Percentiles rank a stretch among this genome's conserved stretches.
Evolutionary conservation across 768 basidiomycete species (phyloP).

Genomic region (Chalciporus chontae): DNA sequence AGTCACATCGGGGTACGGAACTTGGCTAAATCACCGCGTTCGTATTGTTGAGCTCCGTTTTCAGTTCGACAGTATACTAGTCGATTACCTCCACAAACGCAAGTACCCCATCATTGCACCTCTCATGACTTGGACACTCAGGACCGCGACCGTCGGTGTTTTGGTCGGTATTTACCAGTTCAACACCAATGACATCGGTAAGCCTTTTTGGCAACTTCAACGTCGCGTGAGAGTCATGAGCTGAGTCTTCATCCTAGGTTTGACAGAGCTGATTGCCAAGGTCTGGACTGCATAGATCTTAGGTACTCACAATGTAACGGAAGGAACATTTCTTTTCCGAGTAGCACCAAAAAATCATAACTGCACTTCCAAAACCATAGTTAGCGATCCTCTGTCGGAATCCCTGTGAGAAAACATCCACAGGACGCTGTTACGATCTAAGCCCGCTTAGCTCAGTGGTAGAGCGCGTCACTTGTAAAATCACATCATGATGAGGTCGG

Average conservation of each 20-base stretch:
- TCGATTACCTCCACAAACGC: conserved; percentile 90
- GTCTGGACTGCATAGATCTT: conserved; percentile 70
- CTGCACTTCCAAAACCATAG: too few relatives aligned
- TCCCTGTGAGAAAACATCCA: neutral
- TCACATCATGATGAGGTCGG: conserved; percentile 37
- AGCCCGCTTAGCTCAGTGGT: conserved; percentile 43
- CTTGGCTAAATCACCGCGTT: neutral
- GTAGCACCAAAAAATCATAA: conserved; percentile 1
- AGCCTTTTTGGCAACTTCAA: conserved; percentile 29
- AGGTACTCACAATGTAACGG: neutral
- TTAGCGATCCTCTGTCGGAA: too few relatives aligned
- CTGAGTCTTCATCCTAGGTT: conserved; percentile 44
- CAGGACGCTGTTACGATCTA: neutral
- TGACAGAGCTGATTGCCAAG: conserved; percentile 80
- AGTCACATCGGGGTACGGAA: conserved; percentile 85
- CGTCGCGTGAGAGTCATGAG: neutral
- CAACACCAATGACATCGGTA: conserved; percentile 98
- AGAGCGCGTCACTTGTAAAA: conserved; percentile 43
- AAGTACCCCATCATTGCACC: conserved; percentile 87
- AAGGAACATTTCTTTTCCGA: neutral
- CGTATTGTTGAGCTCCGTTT: neutral
- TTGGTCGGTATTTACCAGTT: conserved; percentile 94
- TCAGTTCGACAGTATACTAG: conserved; percentile 72
- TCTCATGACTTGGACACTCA: conserved; percentile 68
- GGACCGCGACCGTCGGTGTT: conserved; percentile 73